Base-by-base conservation (phyloP, 345 rosid species). In the Rhodomyrtus tomentosa region DNA sequence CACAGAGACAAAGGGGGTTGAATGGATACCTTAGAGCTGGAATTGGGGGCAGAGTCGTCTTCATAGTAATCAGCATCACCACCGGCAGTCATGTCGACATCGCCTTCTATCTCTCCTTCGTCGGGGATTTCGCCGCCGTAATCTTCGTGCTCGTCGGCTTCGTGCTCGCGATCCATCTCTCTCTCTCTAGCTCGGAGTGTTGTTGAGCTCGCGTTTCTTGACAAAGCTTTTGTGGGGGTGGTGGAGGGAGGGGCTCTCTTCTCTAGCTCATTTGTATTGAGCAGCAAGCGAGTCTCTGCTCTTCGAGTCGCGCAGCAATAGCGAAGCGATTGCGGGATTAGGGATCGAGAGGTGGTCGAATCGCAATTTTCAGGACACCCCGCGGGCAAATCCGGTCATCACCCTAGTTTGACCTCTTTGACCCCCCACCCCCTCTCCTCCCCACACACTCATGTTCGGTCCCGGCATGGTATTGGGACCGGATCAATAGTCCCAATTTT, bases 21-120 rank as follows among this genome's bases (percentile, higher is more conserved):
- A 72, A 84, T 5, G 42, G 53, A 55, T 25, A 91, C 98, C 95
- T 89, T 93, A 83, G 99, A 89, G 84, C 90, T 87, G 81, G 93
- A 84, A 90, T 93, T 92, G 45, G 95, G 93, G 81, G 88, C 94
- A 25, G 85, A 86, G 82, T 90, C 92, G 51, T 73, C 58, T 40
- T 91, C 93, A 10, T 89, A 87, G 82, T 90, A 92, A 53, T 85
- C 84, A n/a, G 27, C 55, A 18, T 85, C 87, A 15, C 22, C 84
- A 27, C 52, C 84, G 54, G 84, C 24, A 3, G 80, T 22, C 84
- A 85, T 85, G 16, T 85, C 87, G 79, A 55, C 87, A 38, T 82
- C 87, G 50, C 80, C 86, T 40, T 83, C 85, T 45, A 68, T 68
- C 20, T 73, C 85, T 13, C 76, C 86, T 24, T 80, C 86, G 80